phyloP scores from a whole-genome alignment of 2,329 filamentous ascomycete genomes.

The Ceratocystis papillata region DNA sequence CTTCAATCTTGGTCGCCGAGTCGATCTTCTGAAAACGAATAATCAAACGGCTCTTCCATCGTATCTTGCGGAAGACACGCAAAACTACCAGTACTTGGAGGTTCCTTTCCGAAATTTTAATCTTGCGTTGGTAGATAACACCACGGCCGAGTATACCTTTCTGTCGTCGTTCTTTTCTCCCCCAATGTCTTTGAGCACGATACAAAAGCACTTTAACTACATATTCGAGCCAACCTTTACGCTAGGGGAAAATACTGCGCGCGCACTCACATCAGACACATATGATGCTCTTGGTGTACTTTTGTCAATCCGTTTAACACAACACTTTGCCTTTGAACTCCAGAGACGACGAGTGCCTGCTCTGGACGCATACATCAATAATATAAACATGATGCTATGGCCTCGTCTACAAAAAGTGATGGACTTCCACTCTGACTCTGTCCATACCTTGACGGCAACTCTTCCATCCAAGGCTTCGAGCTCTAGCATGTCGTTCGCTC shows the following conservation, averaged over 20 bases:
- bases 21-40: constrained; percentile 66
- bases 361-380: constrained; percentile 85
- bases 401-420: constrained; percentile 89
- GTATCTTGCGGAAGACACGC: constrained; percentile 84
- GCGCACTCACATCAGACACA: constrained; percentile 61
- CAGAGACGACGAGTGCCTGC: constrained; percentile 84
- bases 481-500: constrained; percentile 50
- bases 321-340: constrained; percentile 86
- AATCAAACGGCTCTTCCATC: constrained; percentile 71
- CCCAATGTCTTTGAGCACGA: constrained; percentile 59
- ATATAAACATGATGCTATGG: constrained; percentile 91
- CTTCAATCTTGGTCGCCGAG: constrained; percentile 76
- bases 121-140: constrained; percentile 84
- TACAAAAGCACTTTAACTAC: constrained; percentile 73
- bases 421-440: constrained; percentile 81
- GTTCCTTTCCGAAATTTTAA: constrained; percentile 91
- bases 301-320: constrained; percentile 85
- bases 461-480: constrained; percentile 39
- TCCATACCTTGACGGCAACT: constrained; percentile 51
- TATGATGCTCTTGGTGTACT: constrained; percentile 79
- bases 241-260: constrained; percentile 69
- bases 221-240: constrained; percentile 84
- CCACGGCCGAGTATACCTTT: constrained; percentile 89
- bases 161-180: constrained; percentile 81
- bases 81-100: constrained; percentile 75